Base-by-base conservation (phyloP, 225 moss, liverwort and hornwort genomes). In the Polytrichum formosum region DNA sequence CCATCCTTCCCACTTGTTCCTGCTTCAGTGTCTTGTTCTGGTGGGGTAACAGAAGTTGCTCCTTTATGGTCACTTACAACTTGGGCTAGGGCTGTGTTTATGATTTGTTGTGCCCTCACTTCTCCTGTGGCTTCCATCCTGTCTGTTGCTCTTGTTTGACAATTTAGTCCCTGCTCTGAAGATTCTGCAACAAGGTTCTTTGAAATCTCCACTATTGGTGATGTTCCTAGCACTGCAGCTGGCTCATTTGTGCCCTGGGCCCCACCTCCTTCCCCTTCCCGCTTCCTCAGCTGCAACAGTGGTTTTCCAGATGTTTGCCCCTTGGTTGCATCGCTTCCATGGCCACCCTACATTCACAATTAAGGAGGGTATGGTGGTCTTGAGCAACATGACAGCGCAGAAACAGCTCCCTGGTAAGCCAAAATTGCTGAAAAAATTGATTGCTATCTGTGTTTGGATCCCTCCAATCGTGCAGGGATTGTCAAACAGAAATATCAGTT, bases 321-420 rank as follows among this genome's bases (percentile, higher is more conserved):
- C 61, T 70, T 75, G 6, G 30, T 67, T 37, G 68, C 5, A 53
- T 87, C 60, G 30, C 55, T 84, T 77, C 65, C 9, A 77, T 59
- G 56, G 56, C 67, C 70, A 79, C 67, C 53, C 71, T 74, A 76
- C 74, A 83, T 74, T 78, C 28, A 80, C 33, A 86, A 80, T 73
- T 75, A 28, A 61, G 77, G 27, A 72, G 71, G 55, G 5, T 28
- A 73, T 33, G 18, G 70, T 33, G 21, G 30, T 70, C 30, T 59
- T 70, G 70, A 70, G 29, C 58, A 58, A 70, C 23, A 65, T 71
- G 19, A 56, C 46, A 30, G 21, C 37, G 26, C 65, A 65, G 18
- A 33, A 65, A 62, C 62, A 58, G 37, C 37, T 37, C 37, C 37
- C 37, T 37, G 37, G 10, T 37, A 37, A 37, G 37, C 37, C 37